Percentiles rank a stretch among this genome's conserved stretches.
These are phyloP conservation scores for Colletotrichum limetticola DNA, from an alignment of 2,329 filamentous ascomycete species.

Conservation along the genomic window DNA sequence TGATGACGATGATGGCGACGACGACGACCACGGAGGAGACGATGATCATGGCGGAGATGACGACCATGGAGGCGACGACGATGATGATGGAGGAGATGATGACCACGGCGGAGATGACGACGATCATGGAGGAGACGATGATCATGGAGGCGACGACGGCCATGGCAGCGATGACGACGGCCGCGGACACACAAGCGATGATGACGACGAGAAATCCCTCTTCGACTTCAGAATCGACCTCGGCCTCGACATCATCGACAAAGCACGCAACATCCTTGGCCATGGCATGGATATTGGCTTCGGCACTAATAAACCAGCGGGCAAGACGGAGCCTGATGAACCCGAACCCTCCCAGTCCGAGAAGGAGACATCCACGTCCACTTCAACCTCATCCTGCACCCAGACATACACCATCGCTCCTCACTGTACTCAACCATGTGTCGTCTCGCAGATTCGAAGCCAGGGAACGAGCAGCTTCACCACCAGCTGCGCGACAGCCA, in stretches of 20 bases:
- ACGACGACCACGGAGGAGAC: background rate
- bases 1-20: background rate
- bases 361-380: background rate
- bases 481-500: conserved; percentile 28
- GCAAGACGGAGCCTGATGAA: conserved; percentile 9
- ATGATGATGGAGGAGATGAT: background rate
- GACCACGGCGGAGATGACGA: background rate
- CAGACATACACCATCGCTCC: conserved; percentile 27
- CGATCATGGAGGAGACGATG: background rate
- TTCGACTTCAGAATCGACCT: conserved; percentile 5
- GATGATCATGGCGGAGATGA: background rate
- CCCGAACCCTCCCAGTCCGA: conserved; percentile 7
- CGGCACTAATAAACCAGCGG: background rate
- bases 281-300: background rate
- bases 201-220: background rate
- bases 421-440: conserved; percentile 33
- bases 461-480: conserved; percentile 14
- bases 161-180: background rate
- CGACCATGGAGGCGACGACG: background rate
- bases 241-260: background rate
- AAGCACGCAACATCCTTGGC: conserved; percentile 3
- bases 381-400: conserved; percentile 18
- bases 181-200: background rate
- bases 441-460: conserved; percentile 16
- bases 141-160: background rate